Evolutionary conservation across 805 yeast genomes (phyloP).

Genomic region (Metschnikowia noctiluminum): DNA sequence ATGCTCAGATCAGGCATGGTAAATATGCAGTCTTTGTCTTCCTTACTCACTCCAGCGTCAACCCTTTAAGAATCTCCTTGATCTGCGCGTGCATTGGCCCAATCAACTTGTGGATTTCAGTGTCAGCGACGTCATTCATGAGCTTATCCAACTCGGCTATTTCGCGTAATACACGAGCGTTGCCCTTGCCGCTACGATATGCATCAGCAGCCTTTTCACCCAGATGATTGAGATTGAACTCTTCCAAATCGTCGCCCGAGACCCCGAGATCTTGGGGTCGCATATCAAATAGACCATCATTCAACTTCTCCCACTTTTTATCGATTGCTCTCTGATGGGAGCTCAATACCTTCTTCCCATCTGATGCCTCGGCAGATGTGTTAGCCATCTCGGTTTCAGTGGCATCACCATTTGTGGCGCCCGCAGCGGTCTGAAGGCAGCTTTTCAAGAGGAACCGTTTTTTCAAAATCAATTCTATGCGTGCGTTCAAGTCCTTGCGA

Average conservation of each 20-base stretch:
- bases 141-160: slow-evolving; percentile 14
- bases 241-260: slow-evolving; percentile 39
- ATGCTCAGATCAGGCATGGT: background rate
- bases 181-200: slow-evolving; percentile 5
- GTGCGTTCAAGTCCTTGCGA: slow-evolving; percentile 35
- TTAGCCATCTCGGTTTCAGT: background rate
- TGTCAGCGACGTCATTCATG: slow-evolving; percentile 3
- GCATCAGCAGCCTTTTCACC: slow-evolving; percentile 10
- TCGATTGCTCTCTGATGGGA: slow-evolving; percentile 23
- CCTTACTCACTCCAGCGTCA: background rate
- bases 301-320: slow-evolving; percentile 45
- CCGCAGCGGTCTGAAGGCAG: slow-evolving; percentile 21
- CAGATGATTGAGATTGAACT: slow-evolving; percentile 31
- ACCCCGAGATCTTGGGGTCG: slow-evolving; percentile 37
- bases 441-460: slow-evolving; percentile 40
- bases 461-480: slow-evolving; percentile 34
- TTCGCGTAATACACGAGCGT: slow-evolving; percentile 9
- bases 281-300: slow-evolving; percentile 28
- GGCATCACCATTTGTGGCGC: background rate
- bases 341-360: slow-evolving; percentile 21
- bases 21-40: background rate
- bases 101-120: slow-evolving; percentile 13
- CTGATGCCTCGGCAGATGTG: slow-evolving; percentile 14
- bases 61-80: background rate
- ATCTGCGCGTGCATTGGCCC: slow-evolving; percentile 12